Evolutionary conservation across 169 alveolate genomes (phyloP), one percentile per base, ranked within the genome.

Genomic region (Pseudocohnilembus persalinus): DNA sequence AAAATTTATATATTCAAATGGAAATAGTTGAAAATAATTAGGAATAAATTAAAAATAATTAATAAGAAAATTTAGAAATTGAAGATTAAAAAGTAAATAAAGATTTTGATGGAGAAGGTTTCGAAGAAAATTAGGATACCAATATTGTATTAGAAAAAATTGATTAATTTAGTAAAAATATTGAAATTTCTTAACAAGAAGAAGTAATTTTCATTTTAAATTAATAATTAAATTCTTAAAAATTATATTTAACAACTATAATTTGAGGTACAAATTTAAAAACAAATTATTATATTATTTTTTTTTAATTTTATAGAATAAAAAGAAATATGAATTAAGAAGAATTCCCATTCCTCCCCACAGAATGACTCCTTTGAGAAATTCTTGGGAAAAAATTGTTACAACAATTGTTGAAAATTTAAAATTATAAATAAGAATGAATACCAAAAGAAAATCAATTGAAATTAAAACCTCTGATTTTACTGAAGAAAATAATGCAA

Each of bases 381-480:
- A 92, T 32, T 92, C 94, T 84, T 97, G 99, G 99, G 96, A 96
- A 31, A 95, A 97, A 77, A 95, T 98, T 64, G 91, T 97, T 29
- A 93, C 96, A 89, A 99, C 99, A 0, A 86, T 98, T n/a, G 98
- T 98, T 30, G 98, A 97, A 88, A 99, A 97, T 90, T 94, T 98
- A 99, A 97, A 97, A 88, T 96, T 98, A 73, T 98, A 96, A 88
- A 98, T 97, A 49, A 92, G 99, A 84, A 97, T 98, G 99, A 98
- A 98, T 87, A 88, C 97, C 11, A 96, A 95, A 90, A 95, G 96
- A 83, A 93, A 97, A 73, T 93, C 97, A 29, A 98, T 98, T 30
- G 99, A 98, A 88, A 83, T 97, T 20, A 90, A 98, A 79, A 90
- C 95, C 27, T 85, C 95, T 28, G 88, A 89, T 75, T 81, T 88